Evolutionary conservation across 2,329 filamentous ascomycete species (phyloP).

Genomic region (Talaromyces islandicus): DNA sequence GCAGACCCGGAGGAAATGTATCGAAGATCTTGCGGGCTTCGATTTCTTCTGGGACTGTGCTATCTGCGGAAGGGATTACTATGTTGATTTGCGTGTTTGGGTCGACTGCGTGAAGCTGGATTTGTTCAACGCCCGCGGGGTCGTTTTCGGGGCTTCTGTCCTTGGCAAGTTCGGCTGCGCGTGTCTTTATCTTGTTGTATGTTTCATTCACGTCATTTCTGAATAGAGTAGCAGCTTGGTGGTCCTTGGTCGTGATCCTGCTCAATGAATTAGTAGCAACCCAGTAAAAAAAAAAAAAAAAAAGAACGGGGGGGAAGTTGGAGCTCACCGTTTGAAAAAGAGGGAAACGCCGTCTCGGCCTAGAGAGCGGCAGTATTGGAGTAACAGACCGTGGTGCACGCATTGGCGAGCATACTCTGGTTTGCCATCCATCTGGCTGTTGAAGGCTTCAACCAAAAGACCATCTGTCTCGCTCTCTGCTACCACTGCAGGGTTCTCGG

Average conservation of each 20-base stretch:
- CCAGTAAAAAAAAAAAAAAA: not conserved
- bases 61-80: slow-evolving; percentile 64
- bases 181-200: slow-evolving; percentile 71
- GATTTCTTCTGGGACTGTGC: slow-evolving; percentile 57
- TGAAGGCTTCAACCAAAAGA: slow-evolving; percentile 85
- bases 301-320: too few relatives aligned
- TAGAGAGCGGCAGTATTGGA: slow-evolving; percentile 91
- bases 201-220: slow-evolving; percentile 87
- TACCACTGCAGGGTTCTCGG: slow-evolving; percentile 70
- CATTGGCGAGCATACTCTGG: slow-evolving; percentile 75
- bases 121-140: slow-evolving; percentile 76
- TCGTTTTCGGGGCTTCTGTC: slow-evolving; percentile 49
- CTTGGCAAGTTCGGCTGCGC: slow-evolving; percentile 66
- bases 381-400: slow-evolving; percentile 84
- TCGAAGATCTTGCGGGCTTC: slow-evolving; percentile 73
- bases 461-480: slow-evolving; percentile 85
- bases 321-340: slow-evolving; percentile 77
- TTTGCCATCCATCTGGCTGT: slow-evolving; percentile 70
- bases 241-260: slow-evolving; percentile 74
- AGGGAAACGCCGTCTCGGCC: slow-evolving; percentile 81
- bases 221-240: slow-evolving; percentile 88
- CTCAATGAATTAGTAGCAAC: slow-evolving; percentile 5
- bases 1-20: slow-evolving; percentile 72
- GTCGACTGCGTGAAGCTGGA: slow-evolving; percentile 94
- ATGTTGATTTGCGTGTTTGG: slow-evolving; percentile 90